Percentiles rank a stretch among this genome's conserved stretches.
These are phyloP conservation scores for Rhodotorula sphaerocarpa DNA, from an alignment of 768 basidiomycete genomes.

Conservation along the genomic window DNA sequence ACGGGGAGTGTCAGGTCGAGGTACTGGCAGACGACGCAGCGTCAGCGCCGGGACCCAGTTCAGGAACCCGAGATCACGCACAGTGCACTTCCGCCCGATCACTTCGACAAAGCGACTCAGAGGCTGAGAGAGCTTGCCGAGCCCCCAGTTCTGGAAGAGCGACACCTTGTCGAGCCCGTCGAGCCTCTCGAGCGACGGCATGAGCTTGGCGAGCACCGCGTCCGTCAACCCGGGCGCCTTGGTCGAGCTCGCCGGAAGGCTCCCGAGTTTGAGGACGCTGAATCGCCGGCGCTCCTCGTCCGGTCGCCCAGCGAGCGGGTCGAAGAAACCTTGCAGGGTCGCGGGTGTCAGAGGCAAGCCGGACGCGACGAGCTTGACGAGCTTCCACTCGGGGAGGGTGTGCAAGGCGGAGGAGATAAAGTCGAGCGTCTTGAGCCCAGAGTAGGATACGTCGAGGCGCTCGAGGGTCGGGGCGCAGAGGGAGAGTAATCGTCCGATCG, in stretches of 20 bases:
- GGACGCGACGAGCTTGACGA: constrained; percentile 36
- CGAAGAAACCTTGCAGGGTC: constrained; percentile 33
- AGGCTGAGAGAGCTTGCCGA: constrained; percentile 14
- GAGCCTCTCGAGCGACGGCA: constrained; percentile 29
- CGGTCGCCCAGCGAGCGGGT: constrained; percentile 7
- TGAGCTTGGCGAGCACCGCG: constrained; percentile 19
- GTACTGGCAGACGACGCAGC: neutral
- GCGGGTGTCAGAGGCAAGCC: constrained; percentile 30
- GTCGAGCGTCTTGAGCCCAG: constrained; percentile 31
- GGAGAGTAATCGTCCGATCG: constrained; percentile 31
- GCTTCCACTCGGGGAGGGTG: constrained; percentile 14
- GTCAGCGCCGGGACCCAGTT: neutral
- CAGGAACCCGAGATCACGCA: constrained; percentile 2
- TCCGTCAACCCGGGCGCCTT: constrained; percentile 30
- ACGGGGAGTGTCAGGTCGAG: constrained; percentile 25
- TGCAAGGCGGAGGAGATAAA: constrained; percentile 27
- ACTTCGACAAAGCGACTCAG: constrained; percentile 22
- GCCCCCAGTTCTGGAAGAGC: constrained; percentile 21
- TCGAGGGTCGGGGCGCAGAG: constrained; percentile 28
- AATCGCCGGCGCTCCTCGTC: constrained; percentile 14
- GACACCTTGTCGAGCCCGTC: constrained; percentile 28
- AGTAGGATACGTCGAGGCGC: constrained; percentile 38
- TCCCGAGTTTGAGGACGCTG: constrained; percentile 32
- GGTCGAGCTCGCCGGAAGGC: constrained; percentile 15
- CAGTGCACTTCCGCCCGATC: constrained; percentile 24